A percentile compares a stretch with the other conserved stretches of the same genome.
These are phyloP conservation scores for Colletotrichum sidae DNA, from an alignment of 2,329 filamentous ascomycete species.

Conservation along the genomic window DNA sequence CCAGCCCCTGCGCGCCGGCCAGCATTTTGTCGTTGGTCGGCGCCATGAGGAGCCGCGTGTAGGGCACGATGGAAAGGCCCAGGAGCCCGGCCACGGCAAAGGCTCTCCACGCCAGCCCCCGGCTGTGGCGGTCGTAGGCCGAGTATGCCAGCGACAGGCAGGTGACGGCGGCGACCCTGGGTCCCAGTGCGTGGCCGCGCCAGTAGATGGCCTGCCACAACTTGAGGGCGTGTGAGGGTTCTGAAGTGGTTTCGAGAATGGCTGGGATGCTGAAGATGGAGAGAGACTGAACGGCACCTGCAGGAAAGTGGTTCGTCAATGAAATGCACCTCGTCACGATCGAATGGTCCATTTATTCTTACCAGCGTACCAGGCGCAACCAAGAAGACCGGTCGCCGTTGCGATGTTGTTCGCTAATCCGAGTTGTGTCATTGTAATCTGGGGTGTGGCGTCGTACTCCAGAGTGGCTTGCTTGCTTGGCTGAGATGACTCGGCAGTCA, in stretches of 20 bases:
- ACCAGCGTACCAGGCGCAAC: constrained; percentile 36
- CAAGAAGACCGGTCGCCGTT: constrained; percentile 31
- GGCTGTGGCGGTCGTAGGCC: constrained; percentile 47
- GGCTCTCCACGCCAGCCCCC: constrained; percentile 47
- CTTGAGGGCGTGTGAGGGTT: constrained; percentile 45
- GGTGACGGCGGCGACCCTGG: constrained; percentile 48
- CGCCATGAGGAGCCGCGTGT: constrained; percentile 51
- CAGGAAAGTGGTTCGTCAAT: background rate
- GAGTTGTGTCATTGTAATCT: constrained; percentile 31
- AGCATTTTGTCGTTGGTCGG: constrained; percentile 50
- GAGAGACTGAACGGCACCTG: constrained; percentile 51
- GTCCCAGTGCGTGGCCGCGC: constrained; percentile 51
- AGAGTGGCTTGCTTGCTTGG: background rate
- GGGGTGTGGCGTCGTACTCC: background rate
- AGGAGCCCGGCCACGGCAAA: constrained; percentile 47
- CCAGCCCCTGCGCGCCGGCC: constrained; percentile 34
- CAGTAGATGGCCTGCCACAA: constrained; percentile 53
- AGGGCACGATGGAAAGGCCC: constrained; percentile 53
- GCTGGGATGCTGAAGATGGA: constrained; percentile 51
- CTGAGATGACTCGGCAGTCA: background rate
- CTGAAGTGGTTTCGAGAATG: constrained; percentile 41
- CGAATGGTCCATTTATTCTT: background rate
- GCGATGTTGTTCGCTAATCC: constrained; percentile 26
- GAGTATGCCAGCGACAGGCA: constrained; percentile 50
- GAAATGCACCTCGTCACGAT: no score